A percentile compares a stretch with the other conserved stretches of the same genome.
Evolutionary conservation across 164 flowering plant species (phyloP).

Genomic region (Magnolia kwangsiensis): DNA sequence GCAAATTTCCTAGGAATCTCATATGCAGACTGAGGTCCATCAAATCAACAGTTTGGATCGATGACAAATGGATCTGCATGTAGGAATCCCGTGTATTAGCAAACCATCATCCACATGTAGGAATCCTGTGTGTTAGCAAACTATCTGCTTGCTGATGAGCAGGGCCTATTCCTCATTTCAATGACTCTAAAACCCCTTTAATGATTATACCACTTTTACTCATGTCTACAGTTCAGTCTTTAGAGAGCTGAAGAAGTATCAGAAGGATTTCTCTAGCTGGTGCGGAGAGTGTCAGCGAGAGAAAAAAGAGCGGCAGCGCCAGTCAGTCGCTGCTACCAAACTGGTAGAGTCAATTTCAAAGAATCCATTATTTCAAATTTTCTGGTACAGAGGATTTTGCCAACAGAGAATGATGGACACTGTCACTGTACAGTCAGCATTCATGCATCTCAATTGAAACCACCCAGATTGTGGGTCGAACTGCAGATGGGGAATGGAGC

Average conservation of each 20-base stretch:
- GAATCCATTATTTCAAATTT: neutral
- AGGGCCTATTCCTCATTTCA: neutral
- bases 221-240: constrained; percentile 58
- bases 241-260: constrained; percentile 81
- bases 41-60: neutral
- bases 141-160: neutral
- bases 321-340: constrained; percentile 56
- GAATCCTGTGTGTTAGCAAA: too few relatives aligned
- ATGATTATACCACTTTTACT: neutral
- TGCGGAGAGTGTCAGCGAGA: constrained; percentile 88
- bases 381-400: neutral
- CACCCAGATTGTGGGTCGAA: neutral
- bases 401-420: neutral
- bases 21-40: too few relatives aligned
- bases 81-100: neutral
- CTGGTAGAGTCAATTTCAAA: constrained; percentile 37
- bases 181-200: neutral
- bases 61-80: neutral
- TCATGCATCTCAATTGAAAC: too few relatives aligned
- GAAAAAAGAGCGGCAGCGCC: constrained; percentile 67
- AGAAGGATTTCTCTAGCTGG: constrained; percentile 83
- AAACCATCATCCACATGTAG: too few relatives aligned
- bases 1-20: neutral
- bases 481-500: neutral
- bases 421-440: neutral